Conservation (phyloP, 306 rosid species). For the Dryas drummondii region DNA sequence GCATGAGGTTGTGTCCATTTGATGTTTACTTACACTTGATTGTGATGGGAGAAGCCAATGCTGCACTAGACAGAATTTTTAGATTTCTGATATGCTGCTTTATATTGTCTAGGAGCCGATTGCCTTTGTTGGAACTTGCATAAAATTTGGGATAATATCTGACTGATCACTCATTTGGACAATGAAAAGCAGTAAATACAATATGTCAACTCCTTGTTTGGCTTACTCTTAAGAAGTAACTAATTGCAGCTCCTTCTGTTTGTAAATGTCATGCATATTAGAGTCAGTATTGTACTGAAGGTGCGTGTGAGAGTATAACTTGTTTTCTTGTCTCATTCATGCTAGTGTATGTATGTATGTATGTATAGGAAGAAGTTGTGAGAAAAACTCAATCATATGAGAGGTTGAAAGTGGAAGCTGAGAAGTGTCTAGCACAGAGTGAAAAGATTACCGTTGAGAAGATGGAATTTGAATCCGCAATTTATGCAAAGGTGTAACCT, state of each 20-base stretch:
- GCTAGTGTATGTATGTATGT: slow-evolving; percentile 10
- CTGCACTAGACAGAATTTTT: not conserved
- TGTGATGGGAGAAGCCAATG: not conserved
- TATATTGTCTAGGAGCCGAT: not conserved
- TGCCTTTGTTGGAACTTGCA: not conserved
- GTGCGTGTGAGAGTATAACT: not conserved
- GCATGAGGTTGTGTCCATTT: not conserved
- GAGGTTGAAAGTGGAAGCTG: slow-evolving; percentile 79
- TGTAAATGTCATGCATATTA: not conserved
- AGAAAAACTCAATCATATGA: slow-evolving; percentile 61
- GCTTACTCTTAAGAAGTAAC: not conserved
- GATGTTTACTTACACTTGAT: not conserved
- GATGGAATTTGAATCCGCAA: slow-evolving; percentile 72
- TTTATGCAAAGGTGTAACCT: slow-evolving; percentile 60
- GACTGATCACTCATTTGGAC: not conserved
- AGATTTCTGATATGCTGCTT: not conserved
- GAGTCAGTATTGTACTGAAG: not conserved
- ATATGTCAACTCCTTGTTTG: not conserved
- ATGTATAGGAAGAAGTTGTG: slow-evolving; percentile 80
- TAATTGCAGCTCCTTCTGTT: not conserved
- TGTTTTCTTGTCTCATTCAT: slow-evolving; percentile 1
- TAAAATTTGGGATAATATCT: not conserved
- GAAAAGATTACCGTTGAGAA: slow-evolving; percentile 65
- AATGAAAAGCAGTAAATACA: not conserved
- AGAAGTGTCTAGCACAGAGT: slow-evolving; percentile 74